Evolutionary conservation across 2,329 filamentous ascomycete species (phyloP).

Genomic region (Scedosporium boydii): DNA sequence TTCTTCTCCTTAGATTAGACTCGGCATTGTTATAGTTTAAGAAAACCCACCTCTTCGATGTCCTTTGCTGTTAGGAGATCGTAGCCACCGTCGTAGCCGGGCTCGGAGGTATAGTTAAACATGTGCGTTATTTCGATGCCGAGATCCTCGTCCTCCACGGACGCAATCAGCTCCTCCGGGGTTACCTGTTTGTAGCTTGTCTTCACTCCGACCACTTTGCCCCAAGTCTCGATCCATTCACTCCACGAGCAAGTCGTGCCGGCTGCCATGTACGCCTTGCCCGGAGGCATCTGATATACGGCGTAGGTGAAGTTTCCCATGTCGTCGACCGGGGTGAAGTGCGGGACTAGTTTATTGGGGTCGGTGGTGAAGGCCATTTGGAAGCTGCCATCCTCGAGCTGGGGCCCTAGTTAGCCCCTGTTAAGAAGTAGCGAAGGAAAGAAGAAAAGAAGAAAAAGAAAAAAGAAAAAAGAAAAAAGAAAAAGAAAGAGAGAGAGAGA

Average conservation of each 20-base stretch:
- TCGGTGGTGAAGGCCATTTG: constrained; percentile 37
- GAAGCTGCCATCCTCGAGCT: constrained; percentile 26
- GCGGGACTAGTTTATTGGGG: constrained; percentile 28
- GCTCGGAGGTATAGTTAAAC: constrained; percentile 35
- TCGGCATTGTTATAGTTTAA: rapidly evolving
- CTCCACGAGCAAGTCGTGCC: constrained; percentile 35
- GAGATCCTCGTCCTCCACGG: constrained; percentile 26
- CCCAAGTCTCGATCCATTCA: constrained; percentile 34
- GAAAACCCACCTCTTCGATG: constrained; percentile 28
- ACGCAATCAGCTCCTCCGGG: constrained; percentile 28
- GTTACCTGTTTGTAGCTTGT: constrained; percentile 29
- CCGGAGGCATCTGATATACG: constrained; percentile 37
- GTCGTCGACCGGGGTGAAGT: constrained; percentile 36
- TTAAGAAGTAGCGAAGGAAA: background rate
- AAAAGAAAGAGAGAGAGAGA: background rate
- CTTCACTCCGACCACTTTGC: constrained; percentile 21
- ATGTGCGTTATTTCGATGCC: constrained; percentile 35
- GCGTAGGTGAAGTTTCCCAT: constrained; percentile 38
- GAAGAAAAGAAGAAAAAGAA: background rate
- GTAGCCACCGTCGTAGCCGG: constrained; percentile 39
- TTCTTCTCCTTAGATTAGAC: background rate
- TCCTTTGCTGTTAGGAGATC: constrained; percentile 31
- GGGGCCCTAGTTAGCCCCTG: background rate
- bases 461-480: background rate
- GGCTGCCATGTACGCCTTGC: constrained; percentile 37